A percentile compares a stretch with the other conserved stretches of the same genome.
Evolutionary conservation across 2,329 filamentous ascomycete species (phyloP).

Genomic region (Mariannaea elegans): DNA sequence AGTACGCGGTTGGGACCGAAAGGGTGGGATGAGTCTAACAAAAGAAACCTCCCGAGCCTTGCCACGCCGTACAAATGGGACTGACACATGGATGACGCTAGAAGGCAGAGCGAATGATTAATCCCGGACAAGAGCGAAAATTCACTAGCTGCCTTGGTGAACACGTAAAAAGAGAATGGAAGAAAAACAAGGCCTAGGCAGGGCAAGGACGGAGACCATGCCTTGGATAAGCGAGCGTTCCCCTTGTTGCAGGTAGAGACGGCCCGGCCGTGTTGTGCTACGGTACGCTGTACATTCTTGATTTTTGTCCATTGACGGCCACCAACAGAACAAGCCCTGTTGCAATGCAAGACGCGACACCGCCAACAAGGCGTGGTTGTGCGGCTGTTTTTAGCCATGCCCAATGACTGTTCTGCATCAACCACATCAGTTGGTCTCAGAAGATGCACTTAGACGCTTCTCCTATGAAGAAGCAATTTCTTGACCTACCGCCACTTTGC

Average conservation of each 20-base stretch:
- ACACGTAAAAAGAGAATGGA: not conserved
- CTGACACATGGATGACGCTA: no score
- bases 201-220: not conserved
- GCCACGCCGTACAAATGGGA: no score
- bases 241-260: conserved; percentile 2
- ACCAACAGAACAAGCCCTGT: not conserved
- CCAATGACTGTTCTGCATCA: not conserved
- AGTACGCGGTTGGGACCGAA: no score
- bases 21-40: no score
- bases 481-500: no score
- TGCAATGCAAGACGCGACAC: not conserved
- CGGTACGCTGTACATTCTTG: no score
- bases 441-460: not conserved
- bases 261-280: no score
- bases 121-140: no score
- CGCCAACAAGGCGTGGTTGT: not conserved
- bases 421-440: not conserved
- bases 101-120: no score
- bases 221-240: not conserved
- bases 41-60: no score
- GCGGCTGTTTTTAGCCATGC: not conserved
- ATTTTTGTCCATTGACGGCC: not conserved
- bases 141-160: not conserved
- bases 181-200: not conserved
- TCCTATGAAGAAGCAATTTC: no score